Conservation (phyloP, 768 basidiomycete genomes). For the Suillus subalutaceus region DNA sequence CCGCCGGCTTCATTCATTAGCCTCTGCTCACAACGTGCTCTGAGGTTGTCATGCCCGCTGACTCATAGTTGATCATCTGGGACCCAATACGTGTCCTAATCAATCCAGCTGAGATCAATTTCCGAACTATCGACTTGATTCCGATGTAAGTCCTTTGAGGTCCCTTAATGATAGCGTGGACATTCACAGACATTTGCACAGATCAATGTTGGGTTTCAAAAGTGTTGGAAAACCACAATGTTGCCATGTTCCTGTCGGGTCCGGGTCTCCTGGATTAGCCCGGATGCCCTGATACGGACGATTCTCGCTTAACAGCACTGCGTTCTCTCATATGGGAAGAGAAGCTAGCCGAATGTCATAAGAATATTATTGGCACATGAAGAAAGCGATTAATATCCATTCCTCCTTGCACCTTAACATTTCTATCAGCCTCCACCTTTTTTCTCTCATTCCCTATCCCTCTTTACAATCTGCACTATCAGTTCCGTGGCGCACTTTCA, state of each 20-base stretch:
- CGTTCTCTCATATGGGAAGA: constrained; percentile 4
- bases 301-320: constrained; percentile 2
- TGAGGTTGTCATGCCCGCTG: not conserved
- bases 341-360: constrained; percentile 8
- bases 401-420: not conserved
- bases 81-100: not conserved
- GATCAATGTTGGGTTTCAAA: not conserved
- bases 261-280: not conserved
- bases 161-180: not conserved
- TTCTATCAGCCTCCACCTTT: not conserved
- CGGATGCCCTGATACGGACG: not conserved
- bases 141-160: not conserved
- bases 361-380: not conserved
- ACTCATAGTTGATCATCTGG: not conserved
- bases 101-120: not conserved
- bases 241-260: not conserved
- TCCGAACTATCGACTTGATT: not conserved
- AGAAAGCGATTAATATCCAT: constrained; percentile 25
- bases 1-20: not conserved
- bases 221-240: not conserved
- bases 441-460: not conserved
- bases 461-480: not conserved
- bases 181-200: not conserved
- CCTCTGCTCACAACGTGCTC: not conserved
- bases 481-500: not conserved